Evolutionary conservation across 148 eudicot genomes (phyloP).

Genomic region (Spergularia marina): DNA sequence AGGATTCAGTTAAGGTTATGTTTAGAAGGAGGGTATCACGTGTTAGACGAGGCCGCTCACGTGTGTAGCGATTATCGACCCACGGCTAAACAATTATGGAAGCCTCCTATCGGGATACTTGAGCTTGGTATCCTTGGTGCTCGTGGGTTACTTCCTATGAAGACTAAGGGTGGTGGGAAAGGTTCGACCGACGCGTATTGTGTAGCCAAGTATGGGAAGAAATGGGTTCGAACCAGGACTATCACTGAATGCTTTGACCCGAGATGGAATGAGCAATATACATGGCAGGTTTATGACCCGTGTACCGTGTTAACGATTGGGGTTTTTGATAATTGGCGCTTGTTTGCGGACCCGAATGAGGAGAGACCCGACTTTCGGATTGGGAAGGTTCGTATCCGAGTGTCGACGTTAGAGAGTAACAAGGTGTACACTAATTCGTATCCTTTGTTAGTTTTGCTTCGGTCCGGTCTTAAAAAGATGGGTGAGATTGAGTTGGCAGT

Average conservation of each 20-base stretch:
- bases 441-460: slow-evolving; percentile 60
- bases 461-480: slow-evolving; percentile 80
- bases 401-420: slow-evolving; percentile 87
- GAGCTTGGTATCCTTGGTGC: slow-evolving; percentile 94
- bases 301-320: slow-evolving; percentile 86
- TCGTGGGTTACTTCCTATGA: slow-evolving; percentile 85
- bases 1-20: slow-evolving; percentile 67
- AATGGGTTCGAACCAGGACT: slow-evolving; percentile 92
- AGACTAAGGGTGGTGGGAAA: slow-evolving; percentile 65
- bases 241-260: slow-evolving; percentile 78
- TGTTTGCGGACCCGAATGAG: slow-evolving; percentile 52
- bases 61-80: slow-evolving; percentile 91
- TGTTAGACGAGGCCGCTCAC: slow-evolving; percentile 96
- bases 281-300: slow-evolving; percentile 99
- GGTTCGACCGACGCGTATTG: slow-evolving; percentile 96
- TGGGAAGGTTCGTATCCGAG: slow-evolving; percentile 81
- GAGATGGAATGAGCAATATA: slow-evolving; percentile 98
- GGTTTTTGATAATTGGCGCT: slow-evolving; percentile 90
- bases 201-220: slow-evolving; percentile 94
- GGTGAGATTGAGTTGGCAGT: slow-evolving; percentile 91
- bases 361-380: slow-evolving; percentile 71
- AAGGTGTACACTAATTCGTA: slow-evolving; percentile 82
- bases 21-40: slow-evolving; percentile 97
- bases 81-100: slow-evolving; percentile 94
- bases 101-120: slow-evolving; percentile 71